A percentile compares a stretch with the other conserved stretches of the same genome.
Conservation (phyloP, 441 rosid species). For the Omphalea diandra region DNA sequence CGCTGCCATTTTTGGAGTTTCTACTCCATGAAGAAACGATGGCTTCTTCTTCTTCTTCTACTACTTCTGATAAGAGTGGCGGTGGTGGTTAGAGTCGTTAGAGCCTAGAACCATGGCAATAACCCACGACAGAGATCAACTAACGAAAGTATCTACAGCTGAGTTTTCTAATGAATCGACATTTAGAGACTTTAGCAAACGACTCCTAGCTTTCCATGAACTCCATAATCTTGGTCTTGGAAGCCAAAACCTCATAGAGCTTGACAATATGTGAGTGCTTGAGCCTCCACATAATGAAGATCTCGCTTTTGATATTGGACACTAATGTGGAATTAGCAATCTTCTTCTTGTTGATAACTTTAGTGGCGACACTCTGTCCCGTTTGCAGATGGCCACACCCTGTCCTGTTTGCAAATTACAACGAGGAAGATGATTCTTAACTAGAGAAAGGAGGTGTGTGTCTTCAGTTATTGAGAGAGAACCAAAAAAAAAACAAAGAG, state of each 20-base stretch:
- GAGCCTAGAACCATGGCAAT: no score
- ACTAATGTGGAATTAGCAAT: slow-evolving; percentile 37
- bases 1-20: no score
- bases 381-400: no score
- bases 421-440: no score
- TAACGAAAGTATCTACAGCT: slow-evolving; percentile 78
- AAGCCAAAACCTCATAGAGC: slow-evolving; percentile 68
- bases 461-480: no score
- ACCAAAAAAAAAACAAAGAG: no score
- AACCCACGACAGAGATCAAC: slow-evolving; percentile 78
- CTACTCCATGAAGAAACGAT: no score
- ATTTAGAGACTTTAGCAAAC: slow-evolving; percentile 66
- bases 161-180: slow-evolving; percentile 72
- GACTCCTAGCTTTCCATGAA: slow-evolving; percentile 84
- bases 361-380: slow-evolving; percentile 77
- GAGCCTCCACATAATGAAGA: slow-evolving; percentile 75
- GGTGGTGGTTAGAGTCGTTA: no score
- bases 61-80: no score
- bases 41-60: no score
- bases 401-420: no score
- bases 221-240: slow-evolving; percentile 75
- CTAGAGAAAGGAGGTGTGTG: no score
- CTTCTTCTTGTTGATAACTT: slow-evolving; percentile 71
- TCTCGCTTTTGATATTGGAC: slow-evolving; percentile 77
- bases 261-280: slow-evolving; percentile 64